Conservation (phyloP, 371 early-diverging fungal genomes). For the Mucor indicus region DNA sequence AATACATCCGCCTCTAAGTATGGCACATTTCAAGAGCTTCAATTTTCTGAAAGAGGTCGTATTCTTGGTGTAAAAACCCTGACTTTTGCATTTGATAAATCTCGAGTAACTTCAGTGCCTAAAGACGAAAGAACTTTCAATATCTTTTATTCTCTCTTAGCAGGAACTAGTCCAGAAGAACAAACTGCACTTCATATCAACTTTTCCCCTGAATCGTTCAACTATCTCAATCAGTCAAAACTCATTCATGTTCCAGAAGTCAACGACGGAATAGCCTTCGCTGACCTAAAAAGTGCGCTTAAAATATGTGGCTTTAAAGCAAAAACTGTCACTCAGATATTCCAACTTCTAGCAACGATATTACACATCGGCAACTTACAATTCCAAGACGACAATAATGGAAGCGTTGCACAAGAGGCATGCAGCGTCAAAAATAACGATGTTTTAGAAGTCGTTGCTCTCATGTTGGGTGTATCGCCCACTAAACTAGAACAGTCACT, state of each 20-base stretch:
- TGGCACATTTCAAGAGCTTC: conserved; percentile 79
- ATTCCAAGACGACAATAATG: conserved; percentile 56
- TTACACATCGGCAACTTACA: conserved; percentile 70
- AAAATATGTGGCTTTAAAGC: conserved; percentile 71
- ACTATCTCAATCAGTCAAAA: conserved; percentile 45
- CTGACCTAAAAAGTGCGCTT: conserved; percentile 67
- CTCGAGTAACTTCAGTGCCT: conserved; percentile 55
- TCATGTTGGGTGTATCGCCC: conserved; percentile 69
- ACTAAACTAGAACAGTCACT: conserved; percentile 59
- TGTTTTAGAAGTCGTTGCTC: conserved; percentile 67
- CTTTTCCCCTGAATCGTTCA: conserved; percentile 47
- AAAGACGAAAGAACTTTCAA: conserved; percentile 78
- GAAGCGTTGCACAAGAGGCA: conserved; percentile 44
- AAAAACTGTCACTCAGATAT: conserved; percentile 64
- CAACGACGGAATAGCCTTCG: conserved; percentile 35
- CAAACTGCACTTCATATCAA: conserved; percentile 57
- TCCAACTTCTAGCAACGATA: conserved; percentile 67
- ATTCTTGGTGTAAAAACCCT: conserved; percentile 80
- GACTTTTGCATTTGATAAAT: conserved; percentile 80
- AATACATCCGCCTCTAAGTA: conserved; percentile 69
- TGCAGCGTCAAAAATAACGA: conserved; percentile 53
- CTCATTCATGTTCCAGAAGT: conserved; percentile 31
- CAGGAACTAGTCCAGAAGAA: conserved; percentile 54
- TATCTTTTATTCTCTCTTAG: conserved; percentile 78
- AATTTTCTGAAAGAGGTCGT: conserved; percentile 74